Evolutionary conservation across 2,329 filamentous ascomycete genomes (phyloP), one percentile per base, ranked within the genome.

Genomic region (Calonectria honghensis): DNA sequence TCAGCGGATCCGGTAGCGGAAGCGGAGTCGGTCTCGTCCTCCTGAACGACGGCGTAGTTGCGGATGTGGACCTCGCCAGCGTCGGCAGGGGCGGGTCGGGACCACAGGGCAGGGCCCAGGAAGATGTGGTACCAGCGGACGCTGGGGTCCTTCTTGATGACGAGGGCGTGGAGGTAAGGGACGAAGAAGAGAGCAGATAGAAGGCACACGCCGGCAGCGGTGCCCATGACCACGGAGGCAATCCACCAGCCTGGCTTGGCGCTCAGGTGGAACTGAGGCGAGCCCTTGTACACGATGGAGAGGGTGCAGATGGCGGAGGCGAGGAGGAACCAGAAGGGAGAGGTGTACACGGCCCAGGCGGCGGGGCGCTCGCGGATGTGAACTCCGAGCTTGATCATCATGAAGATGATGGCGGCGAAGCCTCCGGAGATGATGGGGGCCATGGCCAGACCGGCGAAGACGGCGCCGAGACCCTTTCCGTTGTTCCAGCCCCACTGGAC

Each of bases 221-320:
- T 63, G 57, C 57, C 57, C 57, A 63, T 41, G 6, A 63, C 57
- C 18, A 63, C 57, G 3, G 57, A 29, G 7, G 57, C 57, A 41
- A 63, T 41, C 57, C 57, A 63, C 89, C 90, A 92, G 9, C 84
- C 84, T 2, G 94, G 92, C 87, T 93, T 93, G 29, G 69, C 50
- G 29, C 67, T 20, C 11, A 81, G 79, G 20, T 78, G 75, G 1
- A 81, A 74, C 37, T 77, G 76, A 35, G 94, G 93, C 9, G 94
- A 94, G 35, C 94, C 94, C 89, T 96, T 95, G 90, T 95, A 95
- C 79, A 96, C 94, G 79, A 96, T 92, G 52, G 93, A 95, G 6
- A 96, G 89, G 0, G 94, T 94, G 86, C 93, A 95, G 80, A 96
- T 86, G 73, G 93, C 94, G 68, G 89, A 93, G 70, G 94, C 93